Percentiles rank a stretch among this genome's conserved stretches.
phyloP scores from a whole-genome alignment of 805 yeast genomes.

The Saccharomycopsis sp. region DNA sequence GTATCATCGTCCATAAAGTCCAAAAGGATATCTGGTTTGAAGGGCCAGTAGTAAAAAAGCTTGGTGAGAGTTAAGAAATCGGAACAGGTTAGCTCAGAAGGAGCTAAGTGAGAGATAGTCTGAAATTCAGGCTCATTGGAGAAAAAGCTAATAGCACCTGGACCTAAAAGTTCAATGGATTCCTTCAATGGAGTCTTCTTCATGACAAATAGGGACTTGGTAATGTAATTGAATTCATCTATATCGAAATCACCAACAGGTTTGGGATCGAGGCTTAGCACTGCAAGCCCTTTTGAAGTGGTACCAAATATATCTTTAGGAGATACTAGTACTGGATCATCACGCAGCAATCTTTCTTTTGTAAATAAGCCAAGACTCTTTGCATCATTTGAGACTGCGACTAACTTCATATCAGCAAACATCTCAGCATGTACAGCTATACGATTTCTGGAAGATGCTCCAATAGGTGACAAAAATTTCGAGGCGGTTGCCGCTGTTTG shows the following conservation, averaged over 20 bases:
- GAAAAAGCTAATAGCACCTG: constrained; percentile 66
- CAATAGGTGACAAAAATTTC: constrained; percentile 49
- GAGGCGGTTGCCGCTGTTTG: constrained; percentile 52
- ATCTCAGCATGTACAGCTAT: constrained; percentile 59
- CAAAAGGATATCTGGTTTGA: constrained; percentile 56
- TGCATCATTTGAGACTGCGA: constrained; percentile 40
- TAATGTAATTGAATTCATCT: constrained; percentile 61
- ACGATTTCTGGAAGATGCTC: constrained; percentile 52
- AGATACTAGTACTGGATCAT: constrained; percentile 30
- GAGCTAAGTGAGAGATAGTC: constrained; percentile 37
- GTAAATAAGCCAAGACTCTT: constrained; percentile 17
- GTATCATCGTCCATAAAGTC: constrained; percentile 39
- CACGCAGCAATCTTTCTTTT: constrained; percentile 18
- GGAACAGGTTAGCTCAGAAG: constrained; percentile 43
- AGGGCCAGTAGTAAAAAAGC: constrained; percentile 71
- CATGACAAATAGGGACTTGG: constrained; percentile 50
- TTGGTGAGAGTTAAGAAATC: constrained; percentile 50
- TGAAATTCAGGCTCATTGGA: constrained; percentile 27
- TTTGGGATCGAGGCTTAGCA: constrained; percentile 52
- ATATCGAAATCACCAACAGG: constrained; percentile 28
- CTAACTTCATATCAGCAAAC: constrained; percentile 48
- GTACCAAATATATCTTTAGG: constrained; percentile 13
- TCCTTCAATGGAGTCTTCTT: constrained; percentile 39
- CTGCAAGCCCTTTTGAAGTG: constrained; percentile 36
- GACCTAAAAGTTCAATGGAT: constrained; percentile 55